Evolutionary conservation across 495 filamentous ascomycete genomes (phyloP).

Genomic region (Thozetella sp.): DNA sequence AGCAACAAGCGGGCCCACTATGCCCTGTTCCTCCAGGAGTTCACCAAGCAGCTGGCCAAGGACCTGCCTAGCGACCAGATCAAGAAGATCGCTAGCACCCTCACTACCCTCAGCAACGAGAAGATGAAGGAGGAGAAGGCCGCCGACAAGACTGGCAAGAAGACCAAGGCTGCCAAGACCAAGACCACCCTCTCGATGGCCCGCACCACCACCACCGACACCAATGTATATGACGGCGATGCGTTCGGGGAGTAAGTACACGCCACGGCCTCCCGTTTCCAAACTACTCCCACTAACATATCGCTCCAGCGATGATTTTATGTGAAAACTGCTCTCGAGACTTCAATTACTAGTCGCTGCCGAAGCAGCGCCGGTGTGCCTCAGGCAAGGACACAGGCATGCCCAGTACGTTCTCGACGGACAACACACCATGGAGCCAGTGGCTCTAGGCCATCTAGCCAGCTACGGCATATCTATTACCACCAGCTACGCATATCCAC

Average conservation of each 20-base stretch:
- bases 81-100: conserved; percentile 85
- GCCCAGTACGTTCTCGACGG: neutral
- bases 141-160: conserved; percentile 93
- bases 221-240: conserved; percentile 71
- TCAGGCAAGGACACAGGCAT: neutral
- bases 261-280: neutral
- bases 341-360: conserved; percentile 4
- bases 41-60: conserved; percentile 82
- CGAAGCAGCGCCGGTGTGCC: conserved; percentile 1
- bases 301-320: conserved; percentile 46
- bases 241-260: conserved; percentile 73
- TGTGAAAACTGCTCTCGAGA: conserved; percentile 36
- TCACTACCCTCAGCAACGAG: conserved; percentile 91
- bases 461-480: neutral
- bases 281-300: conserved; percentile 16
- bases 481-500: neutral
- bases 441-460: neutral
- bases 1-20: conserved; percentile 92
- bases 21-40: conserved; percentile 84
- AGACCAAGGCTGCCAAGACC: conserved; percentile 91
- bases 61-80: conserved; percentile 89
- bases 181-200: conserved; percentile 80
- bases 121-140: conserved; percentile 99
- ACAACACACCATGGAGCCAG: neutral
- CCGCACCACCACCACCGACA: conserved; percentile 70